Conservation (phyloP, 2,329 filamentous ascomycete genomes). For the Coniochaeta sp. region DNA sequence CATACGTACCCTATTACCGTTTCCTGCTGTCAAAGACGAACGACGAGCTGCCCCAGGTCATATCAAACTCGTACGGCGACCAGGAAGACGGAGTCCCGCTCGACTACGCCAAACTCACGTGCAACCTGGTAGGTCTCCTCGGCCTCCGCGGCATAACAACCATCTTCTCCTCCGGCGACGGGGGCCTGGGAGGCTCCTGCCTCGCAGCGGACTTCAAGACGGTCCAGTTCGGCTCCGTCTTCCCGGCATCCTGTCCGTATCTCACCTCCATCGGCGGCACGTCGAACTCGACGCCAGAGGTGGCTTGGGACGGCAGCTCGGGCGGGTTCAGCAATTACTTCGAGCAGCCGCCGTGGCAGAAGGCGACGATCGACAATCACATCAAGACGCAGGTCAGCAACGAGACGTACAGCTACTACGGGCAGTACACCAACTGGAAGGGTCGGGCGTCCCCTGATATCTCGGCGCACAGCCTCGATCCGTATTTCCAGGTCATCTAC, state of each 20-base stretch:
- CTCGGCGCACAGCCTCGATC: conserved; percentile 15
- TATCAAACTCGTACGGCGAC: conserved; percentile 66
- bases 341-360: conserved; percentile 34
- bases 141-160: conserved; percentile 60
- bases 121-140: conserved; percentile 56
- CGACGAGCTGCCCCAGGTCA: conserved; percentile 50
- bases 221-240: conserved; percentile 34
- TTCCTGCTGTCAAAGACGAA: conserved; percentile 50
- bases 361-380: conserved; percentile 38
- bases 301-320: conserved; percentile 43
- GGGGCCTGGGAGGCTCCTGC: conserved; percentile 24
- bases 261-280: conserved; percentile 58
- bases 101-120: conserved; percentile 44
- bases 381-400: conserved; percentile 18
- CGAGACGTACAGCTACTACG: conserved; percentile 40
- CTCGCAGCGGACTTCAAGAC: conserved; percentile 17
- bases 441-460: conserved; percentile 23
- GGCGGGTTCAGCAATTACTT: conserved; percentile 45
- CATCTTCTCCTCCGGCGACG: conserved; percentile 58
- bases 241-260: conserved; percentile 43
- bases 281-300: conserved; percentile 39
- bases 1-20: conserved; percentile 57
- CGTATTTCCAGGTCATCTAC: conserved; percentile 24
- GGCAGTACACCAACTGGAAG: conserved; percentile 25
- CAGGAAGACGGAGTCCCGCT: conserved; percentile 52